Evolutionary conservation across 225 moss, liverwort and hornwort genomes (phyloP).

Genomic region (Anthoceros angustus): DNA sequence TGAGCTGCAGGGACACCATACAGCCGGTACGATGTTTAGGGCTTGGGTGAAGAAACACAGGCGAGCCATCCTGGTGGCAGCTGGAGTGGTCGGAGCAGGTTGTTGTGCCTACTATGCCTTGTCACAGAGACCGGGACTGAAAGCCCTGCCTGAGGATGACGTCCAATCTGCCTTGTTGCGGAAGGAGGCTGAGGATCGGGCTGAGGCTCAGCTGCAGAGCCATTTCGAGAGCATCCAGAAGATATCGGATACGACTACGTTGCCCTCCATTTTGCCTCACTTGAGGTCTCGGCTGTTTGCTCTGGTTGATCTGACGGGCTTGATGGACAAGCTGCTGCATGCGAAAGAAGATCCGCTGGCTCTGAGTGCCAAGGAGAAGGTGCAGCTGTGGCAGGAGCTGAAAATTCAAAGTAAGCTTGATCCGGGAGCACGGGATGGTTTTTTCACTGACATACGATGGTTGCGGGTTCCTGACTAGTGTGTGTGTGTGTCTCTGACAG

Average conservation of each 20-base stretch:
- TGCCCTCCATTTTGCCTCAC: slow-evolving; percentile 76
- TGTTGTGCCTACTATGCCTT: slow-evolving; percentile 40
- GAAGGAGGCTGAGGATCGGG: slow-evolving; percentile 80
- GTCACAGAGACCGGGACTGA: slow-evolving; percentile 34
- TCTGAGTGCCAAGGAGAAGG: slow-evolving; percentile 61
- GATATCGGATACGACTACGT: slow-evolving; percentile 87
- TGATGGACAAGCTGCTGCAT: slow-evolving; percentile 71
- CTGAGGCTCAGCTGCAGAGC: slow-evolving; percentile 97
- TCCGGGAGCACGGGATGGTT: neutral
- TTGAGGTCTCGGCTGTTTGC: slow-evolving; percentile 71
- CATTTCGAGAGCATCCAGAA: slow-evolving; percentile 96
- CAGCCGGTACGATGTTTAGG: slow-evolving; percentile 18
- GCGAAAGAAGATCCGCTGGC: slow-evolving; percentile 75
- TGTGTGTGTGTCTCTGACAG: slow-evolving; percentile 16
- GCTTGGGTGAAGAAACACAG: slow-evolving; percentile 76
- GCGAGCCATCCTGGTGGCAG: slow-evolving; percentile 49
- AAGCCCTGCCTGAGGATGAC: slow-evolving; percentile 34
- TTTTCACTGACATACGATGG: slow-evolving; percentile 4
- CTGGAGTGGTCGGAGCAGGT: slow-evolving; percentile 69
- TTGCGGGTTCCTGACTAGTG: neutral
- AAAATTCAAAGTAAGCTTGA: slow-evolving; percentile 64
- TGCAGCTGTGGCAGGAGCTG: slow-evolving; percentile 95
- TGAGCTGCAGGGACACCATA: neutral
- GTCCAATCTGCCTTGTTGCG: slow-evolving; percentile 39
- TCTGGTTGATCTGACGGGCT: slow-evolving; percentile 61